Evolutionary conservation across 495 filamentous ascomycete species (phyloP), one percentile per base, ranked within the genome.

Genomic region (Emericellopsis terricola): DNA sequence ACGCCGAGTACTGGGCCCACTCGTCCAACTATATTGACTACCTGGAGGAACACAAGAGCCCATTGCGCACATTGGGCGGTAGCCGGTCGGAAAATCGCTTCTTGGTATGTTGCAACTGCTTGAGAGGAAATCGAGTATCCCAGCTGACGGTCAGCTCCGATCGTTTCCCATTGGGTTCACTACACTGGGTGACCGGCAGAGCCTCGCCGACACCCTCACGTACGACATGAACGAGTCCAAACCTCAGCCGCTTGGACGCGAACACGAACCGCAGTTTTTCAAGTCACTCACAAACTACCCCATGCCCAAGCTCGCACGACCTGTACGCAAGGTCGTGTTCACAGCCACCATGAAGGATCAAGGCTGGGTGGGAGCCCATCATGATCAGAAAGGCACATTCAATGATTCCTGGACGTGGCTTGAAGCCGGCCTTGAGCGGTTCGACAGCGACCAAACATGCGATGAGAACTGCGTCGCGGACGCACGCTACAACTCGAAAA

Each of bases 1-100:
- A 54, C 26, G 77, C 76, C 15, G 77, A 81, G 49, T 82, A 82
- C 45, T 84, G 78, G 78, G 65, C 68, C 0, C 61, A 65, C 35
- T 57, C 61, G 0, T 50, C 57, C 3, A 46, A 50, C 4, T 40
- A 43, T 21, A 21, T 49, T 9, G 36, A 44, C 20, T 54, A 37
- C 35, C 29, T 34, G 4, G 23, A 34, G 18, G 28, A 28, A 9
- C 16, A 23, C 1, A 32, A 37, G 8, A 26, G 21, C 3, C 30
- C 37, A 1, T 38, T 48, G 3, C 13, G 21, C 3, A 41, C 51
- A 15, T 11, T 28, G 4, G 47, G 46, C 14, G 43, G 39, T 6
- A 15, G 28, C 8, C 8, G 15, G 8, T 28, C 41, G 17, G 57
- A 65, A 32, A 40, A 61, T 19, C 13, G 37, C n/a, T 52, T 63